Evolutionary conservation across 495 filamentous ascomycete species (phyloP).

Genomic region (Xylaria acuta): DNA sequence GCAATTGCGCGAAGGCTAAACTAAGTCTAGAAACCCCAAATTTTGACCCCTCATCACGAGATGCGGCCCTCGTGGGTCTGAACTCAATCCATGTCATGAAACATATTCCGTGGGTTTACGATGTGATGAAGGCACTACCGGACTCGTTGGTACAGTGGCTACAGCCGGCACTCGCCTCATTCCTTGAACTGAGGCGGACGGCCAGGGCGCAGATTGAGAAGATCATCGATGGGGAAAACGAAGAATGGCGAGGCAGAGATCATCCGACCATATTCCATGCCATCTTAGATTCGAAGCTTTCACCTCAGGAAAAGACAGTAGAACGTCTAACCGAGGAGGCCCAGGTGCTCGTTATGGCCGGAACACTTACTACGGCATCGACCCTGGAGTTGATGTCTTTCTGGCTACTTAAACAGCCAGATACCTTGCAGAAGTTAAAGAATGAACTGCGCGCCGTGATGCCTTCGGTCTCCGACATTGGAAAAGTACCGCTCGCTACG

Average conservation of each 20-base stretch:
- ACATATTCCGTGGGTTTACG: slow-evolving; percentile 17
- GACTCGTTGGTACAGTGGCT: slow-evolving; percentile 24
- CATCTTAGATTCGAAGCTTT: slow-evolving; percentile 47
- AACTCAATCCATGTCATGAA: slow-evolving; percentile 22
- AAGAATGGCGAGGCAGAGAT: slow-evolving; percentile 16
- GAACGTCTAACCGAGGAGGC: slow-evolving; percentile 52
- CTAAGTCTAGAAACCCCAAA: background rate
- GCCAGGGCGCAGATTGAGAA: slow-evolving; percentile 4
- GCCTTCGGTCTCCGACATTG: slow-evolving; percentile 27
- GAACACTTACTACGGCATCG: slow-evolving; percentile 53
- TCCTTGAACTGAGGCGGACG: slow-evolving; percentile 29
- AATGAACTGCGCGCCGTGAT: slow-evolving; percentile 40
- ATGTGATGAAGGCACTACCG: slow-evolving; percentile 30
- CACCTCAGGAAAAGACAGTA: slow-evolving; percentile 40
- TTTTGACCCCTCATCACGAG: slow-evolving; percentile 12
- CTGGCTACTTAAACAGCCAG: slow-evolving; percentile 46
- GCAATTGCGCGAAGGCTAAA: background rate
- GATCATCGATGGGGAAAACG: slow-evolving; percentile 12
- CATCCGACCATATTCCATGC: slow-evolving; percentile 52
- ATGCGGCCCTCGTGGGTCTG: slow-evolving; percentile 3
- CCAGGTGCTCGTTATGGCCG: slow-evolving; percentile 52
- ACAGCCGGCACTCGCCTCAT: slow-evolving; percentile 17
- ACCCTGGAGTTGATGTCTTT: slow-evolving; percentile 46
- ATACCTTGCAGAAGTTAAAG: slow-evolving; percentile 39
- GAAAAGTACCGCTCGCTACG: slow-evolving; percentile 19